Evolutionary conservation across 345 rosid species (phyloP), one percentile per base, ranked within the genome.

Genomic region (Trapa incisa): DNA sequence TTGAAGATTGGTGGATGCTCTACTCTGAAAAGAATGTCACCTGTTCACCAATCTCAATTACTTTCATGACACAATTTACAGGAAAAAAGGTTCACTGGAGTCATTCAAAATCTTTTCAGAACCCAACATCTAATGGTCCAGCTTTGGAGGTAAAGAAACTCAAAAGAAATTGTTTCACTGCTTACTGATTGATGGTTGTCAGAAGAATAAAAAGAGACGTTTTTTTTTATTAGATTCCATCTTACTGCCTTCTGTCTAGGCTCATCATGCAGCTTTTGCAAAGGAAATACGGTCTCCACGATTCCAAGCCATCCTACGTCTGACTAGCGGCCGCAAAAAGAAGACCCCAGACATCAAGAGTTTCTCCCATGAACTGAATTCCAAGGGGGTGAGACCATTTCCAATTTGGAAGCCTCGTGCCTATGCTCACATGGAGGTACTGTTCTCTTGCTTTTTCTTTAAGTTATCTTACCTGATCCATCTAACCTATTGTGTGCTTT

Each of bases 341-440:
- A 91, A 77, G 77, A 79, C 85, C 54, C 86, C 88, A 47, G 96
- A 91, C 16, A 83, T 91, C 68, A 91, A 94, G 80, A 91, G 99
- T 80, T 94, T 91, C 82, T 94, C 99, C 72, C 97, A 91, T 39
- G 96, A 94, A 75, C 97, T 94, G 58, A 94, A 91, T 77, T 94
- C 99, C 39, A 94, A 89, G 83, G 99, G 99, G 29, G 99, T 94
- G 1, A 72, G 89, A 48, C 93, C 97, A 67, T 94, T 91, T 70
- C 97, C 97, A 0, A 81, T 91, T 53, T 82, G 91, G 93, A 91
- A 81, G 75, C 85, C 97, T 61, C 87, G 96, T 38, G 96, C 93
- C 29, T 75, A 84, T 11, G 96, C 91, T 9, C 97, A 87, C 74
- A 83, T 94, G 93, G 99, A 91, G 91, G 96, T 58, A 35, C 12